Evolutionary conservation across 805 yeast species (phyloP).

Genomic region (Brettanomyces nanus): DNA sequence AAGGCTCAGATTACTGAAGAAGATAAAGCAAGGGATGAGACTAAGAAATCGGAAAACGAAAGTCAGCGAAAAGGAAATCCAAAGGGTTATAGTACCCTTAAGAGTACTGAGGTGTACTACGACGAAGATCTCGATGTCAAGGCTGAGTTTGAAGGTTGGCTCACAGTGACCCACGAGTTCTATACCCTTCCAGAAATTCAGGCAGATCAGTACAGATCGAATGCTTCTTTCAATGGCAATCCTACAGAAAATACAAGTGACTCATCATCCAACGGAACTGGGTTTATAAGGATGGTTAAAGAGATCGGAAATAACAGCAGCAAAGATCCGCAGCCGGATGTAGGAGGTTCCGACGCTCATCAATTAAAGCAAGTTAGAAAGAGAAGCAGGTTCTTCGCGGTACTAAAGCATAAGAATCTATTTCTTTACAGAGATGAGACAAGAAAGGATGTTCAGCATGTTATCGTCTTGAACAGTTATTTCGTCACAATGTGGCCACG

Average conservation of each 20-base stretch:
- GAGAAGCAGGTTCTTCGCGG: constrained; percentile 59
- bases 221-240: background rate
- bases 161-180: constrained; percentile 76
- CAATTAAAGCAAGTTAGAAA: constrained; percentile 32
- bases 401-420: constrained; percentile 79
- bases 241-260: constrained; percentile 5
- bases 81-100: constrained; percentile 28
- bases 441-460: constrained; percentile 62
- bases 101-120: constrained; percentile 62
- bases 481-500: constrained; percentile 85
- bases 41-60: constrained; percentile 20
- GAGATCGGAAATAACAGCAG: constrained; percentile 1
- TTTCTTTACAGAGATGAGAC: constrained; percentile 73
- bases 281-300: constrained; percentile 1
- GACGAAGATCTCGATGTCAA: constrained; percentile 51
- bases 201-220: constrained; percentile 17
- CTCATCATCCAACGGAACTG: constrained; percentile 3
- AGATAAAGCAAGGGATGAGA: constrained; percentile 7
- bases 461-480: constrained; percentile 63
- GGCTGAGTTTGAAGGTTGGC: constrained; percentile 66
- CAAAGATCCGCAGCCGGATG: constrained; percentile 11
- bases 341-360: constrained; percentile 27
- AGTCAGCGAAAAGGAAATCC: constrained; percentile 18
- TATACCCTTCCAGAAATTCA: constrained; percentile 40
- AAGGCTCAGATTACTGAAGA: constrained; percentile 18